Evolutionary conservation across 768 basidiomycete species (phyloP), one percentile per base, ranked within the genome.

Genomic region (Calocera cornea): DNA sequence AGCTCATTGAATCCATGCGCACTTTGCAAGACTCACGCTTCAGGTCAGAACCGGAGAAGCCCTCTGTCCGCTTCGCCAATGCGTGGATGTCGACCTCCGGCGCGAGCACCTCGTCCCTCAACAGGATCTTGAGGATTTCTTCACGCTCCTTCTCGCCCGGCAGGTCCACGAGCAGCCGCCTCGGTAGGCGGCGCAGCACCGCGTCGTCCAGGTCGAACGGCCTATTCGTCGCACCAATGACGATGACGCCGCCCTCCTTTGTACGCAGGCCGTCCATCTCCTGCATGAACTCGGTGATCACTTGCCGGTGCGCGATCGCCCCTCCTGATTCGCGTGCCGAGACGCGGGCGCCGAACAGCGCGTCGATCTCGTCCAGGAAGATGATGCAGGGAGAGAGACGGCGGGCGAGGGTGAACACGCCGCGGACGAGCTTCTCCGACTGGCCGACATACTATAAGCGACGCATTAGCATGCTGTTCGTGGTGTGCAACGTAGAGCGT

Each of bases 301-400:
- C 85, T 50, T 91, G 89, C 41, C 92, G 82, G 72, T 95, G 92
- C 3, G 92, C 91, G 72, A 89, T 83, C 14, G 85, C 86, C 66
- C 92, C 86, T 10, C 88, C 90, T 41, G 86, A 86, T 65, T 90
- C 88, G 12, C 88, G 83, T 1, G 83, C 83, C 17, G 90, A 87
- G 72, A 85, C 82, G 24, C 94, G 87, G 47, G 92, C 90, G 41
- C 91, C 90, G 72, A 97, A 92, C 2, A 97, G 82, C 1, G 94
- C 89, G 72, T 97, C 94, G 65, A 95, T 89, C 76, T 97, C 94
- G 75, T 97, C 94, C 68, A 97, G 78, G 79, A 97, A 97, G 38
- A 97, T 83, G 60, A 97, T 92, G 71, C 93, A 95, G 1, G 94
- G 95, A 0, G 92, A 88, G 7, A 97, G 76, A 47, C 84, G 82